Conservation (phyloP, 2,329 filamentous ascomycete species). For the Didymella glomerata region DNA sequence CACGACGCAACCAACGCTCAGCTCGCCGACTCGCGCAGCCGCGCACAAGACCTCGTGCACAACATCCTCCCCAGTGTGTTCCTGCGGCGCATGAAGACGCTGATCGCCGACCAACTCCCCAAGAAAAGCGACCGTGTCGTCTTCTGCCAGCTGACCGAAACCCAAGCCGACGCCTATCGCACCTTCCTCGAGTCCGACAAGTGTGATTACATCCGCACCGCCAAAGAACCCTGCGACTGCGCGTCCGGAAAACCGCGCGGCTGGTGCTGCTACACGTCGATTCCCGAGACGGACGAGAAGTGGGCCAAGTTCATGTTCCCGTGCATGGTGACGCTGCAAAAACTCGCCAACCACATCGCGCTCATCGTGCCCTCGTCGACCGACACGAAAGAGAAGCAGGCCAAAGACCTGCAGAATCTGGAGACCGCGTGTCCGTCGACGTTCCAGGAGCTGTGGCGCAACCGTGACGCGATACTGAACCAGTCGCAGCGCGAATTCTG, state of each 20-base stretch:
- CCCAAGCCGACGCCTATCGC: conserved; percentile 83
- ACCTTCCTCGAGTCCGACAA: conserved; percentile 78
- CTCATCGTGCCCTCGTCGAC: conserved; percentile 76
- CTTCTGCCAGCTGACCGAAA: conserved; percentile 87
- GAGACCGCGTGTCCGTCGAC: conserved; percentile 75
- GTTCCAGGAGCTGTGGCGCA: conserved; percentile 77
- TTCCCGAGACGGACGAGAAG: conserved; percentile 64
- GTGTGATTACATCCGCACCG: conserved; percentile 72
- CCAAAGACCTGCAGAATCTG: conserved; percentile 78
- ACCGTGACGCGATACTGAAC: conserved; percentile 79
- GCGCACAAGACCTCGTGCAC: conserved; percentile 82
- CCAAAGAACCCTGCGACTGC: conserved; percentile 75
- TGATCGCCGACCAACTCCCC: conserved; percentile 91
- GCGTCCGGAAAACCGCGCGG: conserved; percentile 74
- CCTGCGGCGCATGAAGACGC: conserved; percentile 86
- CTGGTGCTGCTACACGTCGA: conserved; percentile 75
- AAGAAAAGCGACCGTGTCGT: conserved; percentile 95
- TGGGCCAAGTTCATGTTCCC: conserved; percentile 88
- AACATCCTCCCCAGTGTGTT: conserved; percentile 92
- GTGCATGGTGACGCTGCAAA: conserved; percentile 80
- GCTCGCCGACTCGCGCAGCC: conserved; percentile 80
- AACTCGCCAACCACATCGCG: conserved; percentile 91
- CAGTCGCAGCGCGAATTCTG: conserved; percentile 90
- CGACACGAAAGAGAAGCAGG: conserved; percentile 75
- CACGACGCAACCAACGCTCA: conserved; percentile 88